phyloP scores from a whole-genome alignment of 495 filamentous ascomycete genomes.

The Neurospora sp. region DNA sequence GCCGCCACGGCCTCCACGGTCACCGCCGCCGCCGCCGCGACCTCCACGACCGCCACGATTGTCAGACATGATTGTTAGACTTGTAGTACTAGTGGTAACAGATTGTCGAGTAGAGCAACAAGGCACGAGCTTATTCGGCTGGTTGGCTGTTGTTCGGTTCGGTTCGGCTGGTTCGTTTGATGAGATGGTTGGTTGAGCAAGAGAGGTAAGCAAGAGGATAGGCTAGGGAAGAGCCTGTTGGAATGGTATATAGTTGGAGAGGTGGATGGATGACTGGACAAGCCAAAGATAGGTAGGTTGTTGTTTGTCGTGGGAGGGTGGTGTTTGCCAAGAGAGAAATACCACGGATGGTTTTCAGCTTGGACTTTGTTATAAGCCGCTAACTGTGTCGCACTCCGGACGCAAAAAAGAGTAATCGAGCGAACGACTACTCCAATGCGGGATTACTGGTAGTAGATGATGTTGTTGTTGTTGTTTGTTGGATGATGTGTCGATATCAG shows the following conservation, averaged over 20 bases:
- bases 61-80: slow-evolving; percentile 6
- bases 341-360: background rate
- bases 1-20: slow-evolving; percentile 1
- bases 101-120: background rate
- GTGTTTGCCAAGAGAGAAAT: background rate
- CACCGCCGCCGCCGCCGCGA: slow-evolving; percentile 4
- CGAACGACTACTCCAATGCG: background rate
- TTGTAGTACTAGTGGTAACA: background rate
- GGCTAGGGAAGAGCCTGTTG: background rate
- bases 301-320: background rate
- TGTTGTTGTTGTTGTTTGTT: background rate
- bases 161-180: background rate
- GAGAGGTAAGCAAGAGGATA: background rate
- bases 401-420: background rate
- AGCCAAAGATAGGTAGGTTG: background rate
- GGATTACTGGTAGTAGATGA: background rate
- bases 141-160: background rate
- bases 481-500: background rate
- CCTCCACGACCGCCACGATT: slow-evolving; percentile 4
- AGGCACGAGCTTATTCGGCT: background rate
- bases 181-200: background rate
- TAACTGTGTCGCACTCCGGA: background rate
- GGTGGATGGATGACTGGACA: background rate
- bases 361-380: background rate
- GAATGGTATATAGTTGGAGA: background rate